phyloP scores from a whole-genome alignment of 108 stramenopile genomes.

The Fragilaria radians region DNA sequence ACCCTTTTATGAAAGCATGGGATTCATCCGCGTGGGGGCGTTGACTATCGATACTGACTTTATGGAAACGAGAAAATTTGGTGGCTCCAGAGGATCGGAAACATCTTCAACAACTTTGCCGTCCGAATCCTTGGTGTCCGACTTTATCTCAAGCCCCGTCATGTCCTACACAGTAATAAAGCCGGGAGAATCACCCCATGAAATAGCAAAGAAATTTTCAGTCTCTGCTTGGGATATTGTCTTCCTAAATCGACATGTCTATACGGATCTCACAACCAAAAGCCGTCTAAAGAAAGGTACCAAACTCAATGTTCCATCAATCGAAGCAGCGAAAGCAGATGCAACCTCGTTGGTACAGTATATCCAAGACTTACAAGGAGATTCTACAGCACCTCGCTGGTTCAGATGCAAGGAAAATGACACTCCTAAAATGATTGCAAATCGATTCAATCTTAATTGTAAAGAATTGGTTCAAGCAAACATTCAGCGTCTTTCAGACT shows the following conservation, averaged over 20 bases:
- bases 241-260: conserved; percentile 64
- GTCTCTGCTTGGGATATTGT: conserved; percentile 78
- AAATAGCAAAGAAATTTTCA: conserved; percentile 56
- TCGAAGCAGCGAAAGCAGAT: conserved; percentile 3
- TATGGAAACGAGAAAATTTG: not conserved
- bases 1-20: conserved; percentile 84
- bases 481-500: conserved; percentile 47
- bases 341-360: not conserved
- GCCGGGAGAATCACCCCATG: conserved; percentile 46
- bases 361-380: conserved; percentile 1
- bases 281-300: conserved; percentile 62
- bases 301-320: conserved; percentile 50
- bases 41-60: conserved; percentile 13
- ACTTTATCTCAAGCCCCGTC: conserved; percentile 47
- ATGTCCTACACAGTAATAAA: conserved; percentile 33
- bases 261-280: conserved; percentile 32
- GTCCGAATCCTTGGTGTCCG: not conserved
- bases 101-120: not conserved
- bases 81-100: conserved; percentile 7
- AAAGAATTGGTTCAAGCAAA: conserved; percentile 62
- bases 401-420: conserved; percentile 74
- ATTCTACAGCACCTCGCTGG: conserved; percentile 48
- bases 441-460: conserved; percentile 51
- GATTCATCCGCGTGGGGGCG: conserved; percentile 83
- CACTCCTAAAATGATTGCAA: conserved; percentile 70